Base-by-base conservation (phyloP, 2,329 filamentous ascomycete species). In the Trichophyton equinum region DNA sequence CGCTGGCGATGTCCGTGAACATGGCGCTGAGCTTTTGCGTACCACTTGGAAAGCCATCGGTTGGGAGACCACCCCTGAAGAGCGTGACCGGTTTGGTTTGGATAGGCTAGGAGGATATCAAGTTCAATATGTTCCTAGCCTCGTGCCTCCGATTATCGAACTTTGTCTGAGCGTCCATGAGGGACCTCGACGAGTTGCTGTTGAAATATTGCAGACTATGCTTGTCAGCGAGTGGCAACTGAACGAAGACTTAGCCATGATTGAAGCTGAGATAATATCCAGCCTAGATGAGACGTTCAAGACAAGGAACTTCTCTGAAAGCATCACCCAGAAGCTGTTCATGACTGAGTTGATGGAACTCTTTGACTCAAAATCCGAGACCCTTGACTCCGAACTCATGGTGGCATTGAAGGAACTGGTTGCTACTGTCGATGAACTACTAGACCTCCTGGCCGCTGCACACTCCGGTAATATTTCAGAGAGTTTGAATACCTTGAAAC, bases 201-300 rank as follows among this genome's bases (percentile, higher is more conserved):
- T 96, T 33, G 89, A 96, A 71, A 88, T 99, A 20, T 75, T 99
- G 64, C 91, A 96, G 72, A 95, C 91, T 2, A 99, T 99, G 94
- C 95, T 99, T 68, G 86, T 97, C 66, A 95, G 91, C 75, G 94
- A 99, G 74, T 99, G 94, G 94, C 91, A 91, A 15, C 75, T 99
- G 65, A 96, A 91, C 70, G 89, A 96, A 71, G 92, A 97, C 71
- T 77, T 99, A 56, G 87, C 87, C 1, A 85, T 94, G 56, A 88
- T 99, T 58, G 91, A 97, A 73, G 94, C 91, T 1, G 94, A 96
- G 73, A 91, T 97, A 78, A 96, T 99, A 67, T 92, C 96, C 68
- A 95, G 89, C 65, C 77, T 99, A 60, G 94, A 99, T 70, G 80
- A 82, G 25, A 83, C 96, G 59, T 96, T 96, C 79, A 95, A 96